Percentiles rank a stretch among this genome's conserved stretches.
These are phyloP conservation scores for Drechmeria coniospora DNA, from an alignment of 2,329 filamentous ascomycete species.

Conservation along the genomic window DNA sequence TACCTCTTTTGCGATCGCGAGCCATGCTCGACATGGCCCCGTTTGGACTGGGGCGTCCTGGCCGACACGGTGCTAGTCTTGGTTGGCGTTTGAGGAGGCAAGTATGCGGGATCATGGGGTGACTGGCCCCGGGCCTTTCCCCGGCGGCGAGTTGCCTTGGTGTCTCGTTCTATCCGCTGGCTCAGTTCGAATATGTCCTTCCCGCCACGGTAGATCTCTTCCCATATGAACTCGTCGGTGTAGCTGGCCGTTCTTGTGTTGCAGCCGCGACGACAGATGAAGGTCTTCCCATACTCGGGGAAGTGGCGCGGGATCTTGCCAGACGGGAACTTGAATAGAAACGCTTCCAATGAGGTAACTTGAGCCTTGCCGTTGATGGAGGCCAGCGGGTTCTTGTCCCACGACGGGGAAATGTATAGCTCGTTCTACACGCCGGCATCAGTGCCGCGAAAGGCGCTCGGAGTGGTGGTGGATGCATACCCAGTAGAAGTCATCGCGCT, in stretches of 20 bases:
- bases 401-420: constrained; percentile 76
- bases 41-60: constrained; percentile 16
- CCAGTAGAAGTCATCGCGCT: constrained; percentile 61
- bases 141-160: constrained; percentile 44
- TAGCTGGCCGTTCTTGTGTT: constrained; percentile 82
- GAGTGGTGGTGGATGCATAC: constrained; percentile 25
- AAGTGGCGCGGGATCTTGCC: constrained; percentile 61
- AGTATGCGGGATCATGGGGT: constrained; percentile 16
- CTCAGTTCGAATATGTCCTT: constrained; percentile 49
- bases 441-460: no score
- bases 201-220: constrained; percentile 59
- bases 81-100: constrained; percentile 21
- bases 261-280: constrained; percentile 78
- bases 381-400: constrained; percentile 71
- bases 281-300: constrained; percentile 67
- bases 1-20: constrained; percentile 17
- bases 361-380: constrained; percentile 84
- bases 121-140: constrained; percentile 16
- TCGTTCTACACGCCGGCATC: no score
- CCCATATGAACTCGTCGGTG: constrained; percentile 85
- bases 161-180: constrained; percentile 52
- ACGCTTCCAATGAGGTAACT: constrained; percentile 58
- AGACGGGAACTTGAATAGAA: constrained; percentile 53
- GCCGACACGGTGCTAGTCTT: constrained; percentile 15
- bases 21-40: constrained; percentile 15